These are phyloP conservation scores for Raffaelea deltoideospora DNA, from an alignment of 2,329 filamentous ascomycete genomes.

Conservation along the genomic window DNA sequence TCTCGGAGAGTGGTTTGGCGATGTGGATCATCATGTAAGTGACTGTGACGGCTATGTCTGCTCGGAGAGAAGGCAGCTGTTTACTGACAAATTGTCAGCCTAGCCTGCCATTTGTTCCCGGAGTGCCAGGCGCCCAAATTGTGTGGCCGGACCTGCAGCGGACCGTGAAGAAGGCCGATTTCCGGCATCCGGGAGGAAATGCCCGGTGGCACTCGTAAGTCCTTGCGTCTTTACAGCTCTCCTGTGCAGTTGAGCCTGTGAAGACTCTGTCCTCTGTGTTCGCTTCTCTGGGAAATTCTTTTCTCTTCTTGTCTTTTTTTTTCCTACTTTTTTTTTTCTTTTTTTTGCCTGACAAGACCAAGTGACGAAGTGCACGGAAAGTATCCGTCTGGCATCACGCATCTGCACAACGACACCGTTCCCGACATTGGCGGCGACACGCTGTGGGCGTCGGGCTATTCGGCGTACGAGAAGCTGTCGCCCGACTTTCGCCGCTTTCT, in stretches of 20 bases:
- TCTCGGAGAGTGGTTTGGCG: constrained; percentile 48
- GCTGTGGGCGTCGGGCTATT: constrained; percentile 56
- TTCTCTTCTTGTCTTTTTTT: too few species aligned
- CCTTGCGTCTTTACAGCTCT: too few species aligned
- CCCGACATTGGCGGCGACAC: constrained; percentile 54
- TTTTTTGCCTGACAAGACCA: too few species aligned
- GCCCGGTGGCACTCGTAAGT: constrained; percentile 54
- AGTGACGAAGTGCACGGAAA: constrained; percentile 58
- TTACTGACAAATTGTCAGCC: too few species aligned
- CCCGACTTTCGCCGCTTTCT: constrained; percentile 56
- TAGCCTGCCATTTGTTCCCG: constrained; percentile 56
- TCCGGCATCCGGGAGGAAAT: constrained; percentile 52
- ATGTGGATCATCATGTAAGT: constrained; percentile 52
- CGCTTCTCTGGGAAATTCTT: too few species aligned
- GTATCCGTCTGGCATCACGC: constrained; percentile 55
- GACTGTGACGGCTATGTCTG: too few species aligned
- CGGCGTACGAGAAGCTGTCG: constrained; percentile 58
- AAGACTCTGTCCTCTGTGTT: too few species aligned
- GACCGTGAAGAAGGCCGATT: constrained; percentile 43
- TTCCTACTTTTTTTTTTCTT: too few species aligned
- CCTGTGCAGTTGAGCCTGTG: too few species aligned
- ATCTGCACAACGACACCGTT: constrained; percentile 54
- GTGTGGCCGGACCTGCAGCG: constrained; percentile 57
- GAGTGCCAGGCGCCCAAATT: constrained; percentile 46
- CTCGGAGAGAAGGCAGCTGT: too few species aligned